A percentile compares a stretch with the other conserved stretches of the same genome.
Evolutionary conservation across 1,284 basidiomycete species (phyloP).

Genomic region (Ceratobasidium sp.): DNA sequence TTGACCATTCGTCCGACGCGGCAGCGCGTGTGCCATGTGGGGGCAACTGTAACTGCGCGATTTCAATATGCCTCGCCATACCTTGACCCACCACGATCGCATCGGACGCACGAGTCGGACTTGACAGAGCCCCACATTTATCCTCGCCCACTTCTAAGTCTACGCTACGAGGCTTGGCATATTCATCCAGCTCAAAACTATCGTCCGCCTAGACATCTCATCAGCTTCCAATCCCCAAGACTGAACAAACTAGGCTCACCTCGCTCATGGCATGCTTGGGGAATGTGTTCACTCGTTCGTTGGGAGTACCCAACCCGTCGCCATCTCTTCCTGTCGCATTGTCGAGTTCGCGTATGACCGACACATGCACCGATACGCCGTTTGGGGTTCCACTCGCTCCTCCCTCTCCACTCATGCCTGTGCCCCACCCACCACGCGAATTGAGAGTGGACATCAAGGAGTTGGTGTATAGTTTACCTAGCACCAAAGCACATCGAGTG

Average conservation of each 20-base stretch:
- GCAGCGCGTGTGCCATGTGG: neutral
- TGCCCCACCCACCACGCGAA: slow-evolving; percentile 5
- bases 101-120: neutral
- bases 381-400: neutral
- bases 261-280: neutral
- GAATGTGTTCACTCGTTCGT: neutral
- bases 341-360: neutral
- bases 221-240: too few relatives aligned
- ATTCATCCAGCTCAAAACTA: slow-evolving; percentile 20
- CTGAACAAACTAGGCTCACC: neutral
- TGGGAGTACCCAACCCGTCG: neutral
- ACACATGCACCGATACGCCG: neutral
- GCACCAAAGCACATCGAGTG: neutral
- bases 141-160: neutral
- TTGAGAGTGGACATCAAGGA: slow-evolving; percentile 36
- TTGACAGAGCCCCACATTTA: neutral
- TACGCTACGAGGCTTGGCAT: neutral
- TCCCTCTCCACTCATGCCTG: neutral
- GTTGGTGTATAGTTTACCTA: slow-evolving; percentile 31
- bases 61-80: neutral
- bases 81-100: neutral
- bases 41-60: neutral
- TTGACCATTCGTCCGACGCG: neutral
- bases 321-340: neutral
- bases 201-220: neutral